Conservation (phyloP, 768 basidiomycete genomes). For the Russula earlei region DNA sequence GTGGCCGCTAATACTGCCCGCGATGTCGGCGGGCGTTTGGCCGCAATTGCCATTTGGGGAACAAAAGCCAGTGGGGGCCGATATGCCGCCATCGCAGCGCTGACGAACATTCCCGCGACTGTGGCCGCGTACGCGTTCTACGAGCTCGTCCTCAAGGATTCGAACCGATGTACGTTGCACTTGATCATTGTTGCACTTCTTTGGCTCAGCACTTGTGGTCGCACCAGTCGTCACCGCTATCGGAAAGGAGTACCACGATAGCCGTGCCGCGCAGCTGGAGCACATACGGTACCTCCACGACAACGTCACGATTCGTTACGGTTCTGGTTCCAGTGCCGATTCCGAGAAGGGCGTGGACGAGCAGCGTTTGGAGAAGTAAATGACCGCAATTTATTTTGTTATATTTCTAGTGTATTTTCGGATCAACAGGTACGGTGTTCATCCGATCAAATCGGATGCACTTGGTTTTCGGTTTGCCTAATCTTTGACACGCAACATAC, state of each 20-base stretch:
- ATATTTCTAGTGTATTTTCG: not conserved
- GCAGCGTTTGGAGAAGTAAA: not conserved
- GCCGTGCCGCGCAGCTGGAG: conserved; percentile 9
- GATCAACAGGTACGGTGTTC: not conserved
- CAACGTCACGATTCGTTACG: not conserved
- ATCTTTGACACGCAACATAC: not conserved
- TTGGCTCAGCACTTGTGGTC: not conserved
- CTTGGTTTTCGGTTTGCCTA: not conserved
- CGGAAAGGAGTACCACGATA: conserved; percentile 1
- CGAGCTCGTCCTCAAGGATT: conserved; percentile 24
- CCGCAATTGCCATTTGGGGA: conserved; percentile 25
- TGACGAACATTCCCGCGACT: conserved; percentile 26
- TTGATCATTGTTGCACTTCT: not conserved
- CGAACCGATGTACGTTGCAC: conserved; percentile 21
- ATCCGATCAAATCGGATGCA: not conserved
- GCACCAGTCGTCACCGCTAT: conserved; percentile 6
- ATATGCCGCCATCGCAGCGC: conserved; percentile 27
- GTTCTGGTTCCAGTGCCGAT: not conserved
- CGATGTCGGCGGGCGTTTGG: conserved; percentile 25
- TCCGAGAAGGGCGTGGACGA: not conserved
- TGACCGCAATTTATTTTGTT: no score
- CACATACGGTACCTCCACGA: not conserved
- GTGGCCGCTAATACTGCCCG: conserved; percentile 26
- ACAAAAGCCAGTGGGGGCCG: conserved; percentile 23
- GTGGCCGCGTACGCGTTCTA: conserved; percentile 24